These are phyloP conservation scores for Podospora anserina DNA, from an alignment of 495 filamentous ascomycete species.

Conservation along the genomic window DNA sequence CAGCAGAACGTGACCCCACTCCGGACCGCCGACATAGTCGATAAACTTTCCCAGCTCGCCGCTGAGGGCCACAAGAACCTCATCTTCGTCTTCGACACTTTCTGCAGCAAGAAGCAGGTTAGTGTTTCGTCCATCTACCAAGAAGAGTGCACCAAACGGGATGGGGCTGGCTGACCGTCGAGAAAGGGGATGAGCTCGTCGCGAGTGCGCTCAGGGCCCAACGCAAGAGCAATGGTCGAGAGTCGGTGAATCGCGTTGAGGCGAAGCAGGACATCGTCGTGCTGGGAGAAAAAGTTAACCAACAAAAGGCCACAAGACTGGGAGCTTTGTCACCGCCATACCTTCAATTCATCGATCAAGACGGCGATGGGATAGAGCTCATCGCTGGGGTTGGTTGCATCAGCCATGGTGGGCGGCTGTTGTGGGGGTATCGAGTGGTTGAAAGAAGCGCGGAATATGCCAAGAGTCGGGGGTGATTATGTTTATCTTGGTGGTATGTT, in stretches of 20 bases:
- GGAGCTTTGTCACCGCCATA: slow-evolving; percentile 43
- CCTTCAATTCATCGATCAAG: slow-evolving; percentile 98
- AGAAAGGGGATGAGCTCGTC: slow-evolving; percentile 98
- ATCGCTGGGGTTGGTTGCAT: slow-evolving; percentile 65
- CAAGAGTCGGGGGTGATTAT: not conserved
- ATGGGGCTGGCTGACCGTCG: slow-evolving; percentile 64
- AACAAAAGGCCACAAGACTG: slow-evolving; percentile 4
- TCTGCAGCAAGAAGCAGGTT: slow-evolving; percentile 53
- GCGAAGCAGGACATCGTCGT: slow-evolving; percentile 95
- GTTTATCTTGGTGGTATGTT: slow-evolving; percentile 7
- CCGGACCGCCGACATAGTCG: slow-evolving; percentile 93
- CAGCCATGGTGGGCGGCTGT: slow-evolving; percentile 49
- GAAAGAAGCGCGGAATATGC: slow-evolving; percentile 12
- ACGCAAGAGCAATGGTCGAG: slow-evolving; percentile 92
- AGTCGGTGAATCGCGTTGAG: slow-evolving; percentile 97
- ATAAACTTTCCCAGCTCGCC: slow-evolving; percentile 95
- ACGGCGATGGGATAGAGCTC: slow-evolving; percentile 99
- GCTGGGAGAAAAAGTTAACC: slow-evolving; percentile 50
- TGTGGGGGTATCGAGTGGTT: slow-evolving; percentile 17
- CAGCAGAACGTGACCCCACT: slow-evolving; percentile 91
- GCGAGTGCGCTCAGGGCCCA: slow-evolving; percentile 91
- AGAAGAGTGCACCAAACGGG: slow-evolving; percentile 9
- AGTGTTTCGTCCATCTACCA: slow-evolving; percentile 17
- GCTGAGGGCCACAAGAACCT: slow-evolving; percentile 93
- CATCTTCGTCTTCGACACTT: slow-evolving; percentile 97